Conservation (phyloP, 176 grass and related monocot species). For the Guadua angustifolia region DNA sequence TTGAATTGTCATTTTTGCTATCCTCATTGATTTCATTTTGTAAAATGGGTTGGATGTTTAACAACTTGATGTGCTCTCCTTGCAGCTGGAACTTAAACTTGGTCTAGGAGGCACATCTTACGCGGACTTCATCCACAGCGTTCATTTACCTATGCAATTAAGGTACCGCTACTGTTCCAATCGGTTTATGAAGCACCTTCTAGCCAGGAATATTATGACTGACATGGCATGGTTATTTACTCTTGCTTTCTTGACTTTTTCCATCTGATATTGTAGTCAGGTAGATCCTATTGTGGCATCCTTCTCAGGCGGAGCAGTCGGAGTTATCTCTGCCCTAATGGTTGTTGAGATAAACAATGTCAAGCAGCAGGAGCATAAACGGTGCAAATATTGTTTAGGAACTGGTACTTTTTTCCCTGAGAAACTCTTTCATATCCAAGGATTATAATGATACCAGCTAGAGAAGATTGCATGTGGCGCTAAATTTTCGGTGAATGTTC, state of each 20-base stretch:
- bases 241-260: conserved; percentile 39
- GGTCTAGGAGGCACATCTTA: conserved; percentile 94
- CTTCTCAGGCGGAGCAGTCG: conserved; percentile 95
- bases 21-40: too few relatives aligned
- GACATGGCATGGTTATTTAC: background rate
- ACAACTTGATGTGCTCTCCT: conserved; percentile 32
- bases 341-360: conserved; percentile 99
- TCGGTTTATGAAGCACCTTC: conserved; percentile 15
- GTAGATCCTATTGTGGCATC: conserved; percentile 99
- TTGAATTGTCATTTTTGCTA: too few relatives aligned
- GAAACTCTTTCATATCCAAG: conserved; percentile 1
- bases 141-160: conserved; percentile 98
- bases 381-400: conserved; percentile 99
- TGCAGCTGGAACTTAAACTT: conserved; percentile 97
- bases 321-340: conserved; percentile 98
- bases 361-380: conserved; percentile 94
- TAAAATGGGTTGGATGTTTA: too few relatives aligned
- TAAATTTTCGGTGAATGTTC: background rate
- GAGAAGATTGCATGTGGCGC: conserved; percentile 9
- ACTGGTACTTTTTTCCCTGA: conserved; percentile 62
- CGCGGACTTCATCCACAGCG: conserved; percentile 77
- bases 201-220: conserved; percentile 9
- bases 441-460: background rate
- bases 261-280: conserved; percentile 58
- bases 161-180: conserved; percentile 58